These are phyloP conservation scores for Kluyveromyces wickerhamii DNA, from an alignment of 805 yeast genomes.

Conservation along the genomic window DNA sequence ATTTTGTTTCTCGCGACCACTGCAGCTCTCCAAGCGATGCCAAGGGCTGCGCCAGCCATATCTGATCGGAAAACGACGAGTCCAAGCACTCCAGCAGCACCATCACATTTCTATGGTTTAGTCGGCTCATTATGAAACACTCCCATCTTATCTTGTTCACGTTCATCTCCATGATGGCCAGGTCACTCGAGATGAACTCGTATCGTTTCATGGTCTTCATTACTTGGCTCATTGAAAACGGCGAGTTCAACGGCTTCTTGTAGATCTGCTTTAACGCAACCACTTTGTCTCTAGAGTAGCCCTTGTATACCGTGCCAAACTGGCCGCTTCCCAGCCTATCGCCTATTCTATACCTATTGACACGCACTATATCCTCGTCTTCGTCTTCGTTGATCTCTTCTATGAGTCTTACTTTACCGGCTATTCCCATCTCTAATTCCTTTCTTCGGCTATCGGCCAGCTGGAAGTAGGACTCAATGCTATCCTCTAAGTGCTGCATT, in stretches of 20 bases:
- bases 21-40: slow-evolving; percentile 27
- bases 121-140: slow-evolving; percentile 17
- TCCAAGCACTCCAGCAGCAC: slow-evolving; percentile 23
- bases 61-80: slow-evolving; percentile 18
- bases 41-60: slow-evolving; percentile 28
- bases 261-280: slow-evolving; percentile 27
- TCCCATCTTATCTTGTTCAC: slow-evolving; percentile 29
- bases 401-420: slow-evolving; percentile 1
- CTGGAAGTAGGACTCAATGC: slow-evolving; percentile 3
- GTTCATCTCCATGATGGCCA: slow-evolving; percentile 22
- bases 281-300: slow-evolving; percentile 8
- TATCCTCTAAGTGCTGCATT: neutral
- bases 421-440: slow-evolving; percentile 1
- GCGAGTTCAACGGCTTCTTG: slow-evolving; percentile 22
- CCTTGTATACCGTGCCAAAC: slow-evolving; percentile 27
- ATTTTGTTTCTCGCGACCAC: slow-evolving; percentile 21
- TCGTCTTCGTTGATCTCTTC: neutral
- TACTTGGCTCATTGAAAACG: slow-evolving; percentile 26
- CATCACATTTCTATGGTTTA: slow-evolving; percentile 15
- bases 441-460: slow-evolving; percentile 1
- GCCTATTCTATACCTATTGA: slow-evolving; percentile 15
- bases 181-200: slow-evolving; percentile 20
- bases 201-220: slow-evolving; percentile 22
- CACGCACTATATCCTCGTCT: neutral
- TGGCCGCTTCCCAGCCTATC: slow-evolving; percentile 25